Percentiles rank a stretch among this genome's conserved stretches.
Evolutionary conservation across 768 basidiomycete genomes (phyloP).

Genomic region (Mrakia gelida): DNA sequence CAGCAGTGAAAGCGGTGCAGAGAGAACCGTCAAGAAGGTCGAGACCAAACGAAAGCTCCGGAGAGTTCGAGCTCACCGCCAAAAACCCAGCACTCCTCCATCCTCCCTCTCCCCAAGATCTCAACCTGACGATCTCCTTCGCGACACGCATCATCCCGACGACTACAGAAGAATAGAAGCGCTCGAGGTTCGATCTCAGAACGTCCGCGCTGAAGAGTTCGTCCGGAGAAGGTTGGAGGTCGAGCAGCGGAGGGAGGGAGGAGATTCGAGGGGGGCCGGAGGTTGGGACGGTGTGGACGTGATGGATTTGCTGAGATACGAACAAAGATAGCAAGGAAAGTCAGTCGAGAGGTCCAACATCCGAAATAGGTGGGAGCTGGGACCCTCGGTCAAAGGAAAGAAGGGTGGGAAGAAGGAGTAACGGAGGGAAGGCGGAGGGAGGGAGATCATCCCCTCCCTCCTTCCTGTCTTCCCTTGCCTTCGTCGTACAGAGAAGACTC

Average conservation of each 20-base stretch:
- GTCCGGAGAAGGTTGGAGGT: constrained; percentile 46
- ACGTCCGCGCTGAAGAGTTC: constrained; percentile 52
- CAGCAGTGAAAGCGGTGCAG: background rate
- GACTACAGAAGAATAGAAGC: constrained; percentile 48
- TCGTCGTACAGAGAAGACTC: background rate
- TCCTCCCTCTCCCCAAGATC: constrained; percentile 49
- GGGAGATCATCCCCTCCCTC: background rate
- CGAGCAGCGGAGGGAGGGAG: constrained; percentile 39
- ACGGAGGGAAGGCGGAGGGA: background rate
- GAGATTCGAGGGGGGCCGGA: constrained; percentile 37
- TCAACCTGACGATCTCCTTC: constrained; percentile 47
- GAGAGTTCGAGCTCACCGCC: constrained; percentile 6
- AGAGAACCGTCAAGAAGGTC: background rate
- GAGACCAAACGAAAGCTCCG: background rate
- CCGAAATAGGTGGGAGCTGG: background rate
- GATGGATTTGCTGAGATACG: constrained; percentile 46
- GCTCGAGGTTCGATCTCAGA: constrained; percentile 48
- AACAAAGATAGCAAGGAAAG: background rate
- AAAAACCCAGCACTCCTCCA: constrained; percentile 43
- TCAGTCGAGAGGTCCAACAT: background rate
- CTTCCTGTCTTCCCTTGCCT: background rate
- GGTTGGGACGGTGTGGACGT: constrained; percentile 44
- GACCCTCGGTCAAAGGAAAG: background rate
- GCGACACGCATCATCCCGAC: constrained; percentile 42
- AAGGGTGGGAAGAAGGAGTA: background rate